Conservation (phyloP, 1,284 basidiomycete genomes). For the Pyrrhoderma noxium region DNA sequence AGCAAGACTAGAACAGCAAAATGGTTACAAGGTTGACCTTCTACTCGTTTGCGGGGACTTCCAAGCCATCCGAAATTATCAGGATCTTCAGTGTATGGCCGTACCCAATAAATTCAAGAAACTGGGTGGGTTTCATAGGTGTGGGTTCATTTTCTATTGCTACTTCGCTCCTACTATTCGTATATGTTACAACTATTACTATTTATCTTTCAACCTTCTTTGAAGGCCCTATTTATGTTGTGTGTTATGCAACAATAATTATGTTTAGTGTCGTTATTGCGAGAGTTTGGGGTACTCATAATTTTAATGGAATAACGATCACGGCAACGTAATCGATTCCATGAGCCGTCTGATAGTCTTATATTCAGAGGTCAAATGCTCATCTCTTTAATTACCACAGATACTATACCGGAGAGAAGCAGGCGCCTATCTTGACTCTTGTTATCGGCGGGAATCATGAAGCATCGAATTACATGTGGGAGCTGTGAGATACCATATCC, state of each 20-base stretch:
- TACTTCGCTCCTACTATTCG: neutral
- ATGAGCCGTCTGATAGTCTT: too few relatives aligned
- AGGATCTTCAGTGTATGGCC: constrained; percentile 86
- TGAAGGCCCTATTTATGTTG: too few relatives aligned
- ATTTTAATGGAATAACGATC: too few relatives aligned
- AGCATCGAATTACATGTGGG: constrained; percentile 96
- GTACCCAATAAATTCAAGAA: constrained; percentile 86
- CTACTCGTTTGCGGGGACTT: constrained; percentile 95
- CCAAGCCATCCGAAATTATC: constrained; percentile 82
- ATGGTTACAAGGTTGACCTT: constrained; percentile 69
- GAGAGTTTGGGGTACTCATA: too few relatives aligned
- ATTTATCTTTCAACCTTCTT: neutral
- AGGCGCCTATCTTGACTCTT: constrained; percentile 84
- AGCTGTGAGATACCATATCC: constrained; percentile 55
- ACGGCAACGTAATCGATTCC: too few relatives aligned
- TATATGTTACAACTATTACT: too few relatives aligned
- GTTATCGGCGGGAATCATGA: constrained; percentile 99
- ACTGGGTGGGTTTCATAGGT: constrained; percentile 78
- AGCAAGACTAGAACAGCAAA: constrained; percentile 48
- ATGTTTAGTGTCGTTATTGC: too few relatives aligned
- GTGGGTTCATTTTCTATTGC: constrained; percentile 16
- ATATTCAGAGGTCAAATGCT: neutral
- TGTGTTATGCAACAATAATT: neutral
- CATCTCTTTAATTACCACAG: constrained; percentile 28
- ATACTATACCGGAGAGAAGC: constrained; percentile 81